Evolutionary conservation across 371 early-diverging fungal genomes (phyloP).

Genomic region (Mucor plumbeus): DNA sequence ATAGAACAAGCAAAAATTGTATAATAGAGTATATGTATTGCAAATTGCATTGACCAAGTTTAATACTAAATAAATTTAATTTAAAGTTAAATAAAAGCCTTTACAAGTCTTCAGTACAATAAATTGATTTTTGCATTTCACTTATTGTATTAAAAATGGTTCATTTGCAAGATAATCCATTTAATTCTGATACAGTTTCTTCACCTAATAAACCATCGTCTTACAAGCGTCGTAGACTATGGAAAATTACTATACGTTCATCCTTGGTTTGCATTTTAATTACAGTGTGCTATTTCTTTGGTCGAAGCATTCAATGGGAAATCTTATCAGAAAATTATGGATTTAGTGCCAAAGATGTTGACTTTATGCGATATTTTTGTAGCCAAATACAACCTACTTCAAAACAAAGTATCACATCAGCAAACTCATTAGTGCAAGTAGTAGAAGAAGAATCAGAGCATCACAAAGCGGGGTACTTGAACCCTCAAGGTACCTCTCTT

Average conservation of each 20-base stretch:
- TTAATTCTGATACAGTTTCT: background rate
- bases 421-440: background rate
- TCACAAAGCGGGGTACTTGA: background rate
- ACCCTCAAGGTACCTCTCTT: background rate
- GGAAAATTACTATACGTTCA: constrained; percentile 8
- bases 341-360: constrained; percentile 21
- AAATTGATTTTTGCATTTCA: background rate
- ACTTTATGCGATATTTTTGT: constrained; percentile 21
- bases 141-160: constrained; percentile 13
- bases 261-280: constrained; percentile 4
- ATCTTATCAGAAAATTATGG: constrained; percentile 10
- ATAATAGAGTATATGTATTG: no score
- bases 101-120: no score
- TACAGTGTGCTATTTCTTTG: constrained; percentile 14
- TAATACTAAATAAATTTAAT: no score
- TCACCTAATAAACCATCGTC: background rate
- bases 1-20: no score
- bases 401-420: background rate
- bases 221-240: constrained; percentile 16
- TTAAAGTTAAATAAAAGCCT: no score
- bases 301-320: constrained; percentile 20
- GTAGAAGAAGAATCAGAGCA: constrained; percentile 11
- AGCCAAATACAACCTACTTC: constrained; percentile 8
- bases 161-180: constrained; percentile 16
- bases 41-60: no score